Evolutionary conservation across 2,329 filamentous ascomycete species (phyloP), one percentile per base, ranked within the genome.

Genomic region (Didymella sp.): DNA sequence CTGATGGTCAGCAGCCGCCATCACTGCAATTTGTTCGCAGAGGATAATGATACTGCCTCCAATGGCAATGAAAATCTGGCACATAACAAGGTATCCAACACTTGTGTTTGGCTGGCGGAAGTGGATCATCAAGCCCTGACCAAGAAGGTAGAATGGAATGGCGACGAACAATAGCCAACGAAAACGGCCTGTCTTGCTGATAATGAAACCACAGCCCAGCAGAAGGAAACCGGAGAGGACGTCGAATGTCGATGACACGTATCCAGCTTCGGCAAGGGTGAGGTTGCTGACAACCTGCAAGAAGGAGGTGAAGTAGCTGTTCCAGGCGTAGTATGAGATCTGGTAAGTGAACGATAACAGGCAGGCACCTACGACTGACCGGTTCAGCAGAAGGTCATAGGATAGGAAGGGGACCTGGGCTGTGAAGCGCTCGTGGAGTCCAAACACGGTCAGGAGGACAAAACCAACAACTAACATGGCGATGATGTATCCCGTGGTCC

Each of bases 351-450:
- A 64, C 8, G 80, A 84, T 22, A 89, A 84, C 5, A 82, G 82
- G 42, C 88, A 73, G 4, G 86, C 80, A 3, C 79, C 84, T 81
- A 85, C 87, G 28, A 88, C 80, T n/a, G 79, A 80, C 24, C 86
- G 84, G 67, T 88, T 84, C 70, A 82, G 84, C 67, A 88, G 78
- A 4, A 86, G 76, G 45, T 76, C 73, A 73, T 87, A 87, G 4
- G 85, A 86, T 0, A 87, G 74, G 51, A 88, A 80, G 0, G 70
- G 86, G 8, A 49, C 55, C 76, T 74, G 78, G 64, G 61, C 79
- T 74, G 67, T 78, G 61, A 64, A 81, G 62, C 67, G 70, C 76
- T 87, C 84, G 81, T 84, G 86, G 2, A 79, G 45, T 24, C 84
- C 64, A 58, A 83, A 86, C 0, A 73, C 67, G 0, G 81, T 77